Base-by-base conservation (phyloP, 257 asterid species). In the Osmanthus fragrans region DNA sequence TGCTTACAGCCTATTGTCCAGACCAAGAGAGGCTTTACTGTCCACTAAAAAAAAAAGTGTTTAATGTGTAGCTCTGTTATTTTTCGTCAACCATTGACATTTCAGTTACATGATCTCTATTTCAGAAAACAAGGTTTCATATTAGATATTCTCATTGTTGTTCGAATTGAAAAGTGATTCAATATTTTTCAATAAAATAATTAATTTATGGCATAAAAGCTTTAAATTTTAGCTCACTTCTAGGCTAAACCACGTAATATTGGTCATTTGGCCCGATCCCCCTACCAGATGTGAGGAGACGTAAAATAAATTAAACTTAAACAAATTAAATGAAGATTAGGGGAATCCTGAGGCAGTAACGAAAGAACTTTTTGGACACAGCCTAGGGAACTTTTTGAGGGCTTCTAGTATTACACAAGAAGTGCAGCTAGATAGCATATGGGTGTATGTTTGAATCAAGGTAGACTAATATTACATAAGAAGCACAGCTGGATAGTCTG, bases 391-490 rank as follows among this genome's bases (percentile, higher is more conserved):
- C 69, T 23, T 23, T 25, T 63, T 11, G 2, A 13, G 3, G 19
- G 18, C 12, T 63, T 25, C 34, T 12, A 25, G 36, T 4, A 9
- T 25, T 23, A 10, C 16, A 63, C 8, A 1, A 8, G 33, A 60
- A 23, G 32, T 2, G 18, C 39, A 82, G 63, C 29, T 39, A 51
- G 40, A 27, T 71, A 60, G 33, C 21, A 7, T 58, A 58, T 21
- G 66, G 66, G 49, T 34, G 23, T 51, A 63, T 40, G 47, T 73
- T 70, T 58, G 73, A 72, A 71, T 21, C 19, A 73, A 74, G 79
- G 30, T 58, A 54, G 64, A 54, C 47, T 69, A 63, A 70, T 15
- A 49, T 29, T 37, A 70, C 66, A 29, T 39, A 51, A 30, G 15
- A 58, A 39, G 65, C 77, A 37, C 60, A 82, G 63, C 29, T 40